These are phyloP conservation scores for Alternaria gansuensis DNA, from an alignment of 2,329 filamentous ascomycete species.

Conservation along the genomic window DNA sequence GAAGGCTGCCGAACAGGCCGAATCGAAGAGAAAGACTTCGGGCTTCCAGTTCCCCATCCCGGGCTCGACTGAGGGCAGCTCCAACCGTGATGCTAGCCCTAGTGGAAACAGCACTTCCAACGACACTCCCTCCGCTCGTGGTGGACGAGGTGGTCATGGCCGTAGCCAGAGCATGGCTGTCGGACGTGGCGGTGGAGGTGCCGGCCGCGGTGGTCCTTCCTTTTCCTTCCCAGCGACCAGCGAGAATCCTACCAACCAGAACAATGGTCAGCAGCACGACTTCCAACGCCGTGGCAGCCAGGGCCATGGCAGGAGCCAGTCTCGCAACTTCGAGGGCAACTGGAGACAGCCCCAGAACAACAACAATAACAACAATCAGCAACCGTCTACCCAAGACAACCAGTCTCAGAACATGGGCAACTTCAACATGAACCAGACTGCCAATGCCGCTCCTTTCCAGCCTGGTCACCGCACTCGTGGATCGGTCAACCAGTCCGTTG, in stretches of 20 bases:
- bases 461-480: slow-evolving; percentile 87
- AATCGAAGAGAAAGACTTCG: slow-evolving; percentile 93
- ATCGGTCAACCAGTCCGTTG: slow-evolving; percentile 85
- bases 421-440: slow-evolving; percentile 75
- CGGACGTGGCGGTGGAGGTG: slow-evolving; percentile 70
- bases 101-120: slow-evolving; percentile 53
- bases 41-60: slow-evolving; percentile 94
- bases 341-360: slow-evolving; percentile 82
- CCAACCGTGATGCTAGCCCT: slow-evolving; percentile 66
- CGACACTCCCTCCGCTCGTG: slow-evolving; percentile 48
- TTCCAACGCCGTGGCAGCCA: slow-evolving; percentile 79
- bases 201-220: slow-evolving; percentile 71
- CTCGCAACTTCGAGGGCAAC: slow-evolving; percentile 96
- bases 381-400: slow-evolving; percentile 59
- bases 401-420: slow-evolving; percentile 64
- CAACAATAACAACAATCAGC: slow-evolving; percentile 48
- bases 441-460: slow-evolving; percentile 79
- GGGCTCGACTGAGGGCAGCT: slow-evolving; percentile 64
- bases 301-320: slow-evolving; percentile 82
- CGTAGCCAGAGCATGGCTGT: slow-evolving; percentile 91
- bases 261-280: slow-evolving; percentile 63
- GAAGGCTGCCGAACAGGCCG: slow-evolving; percentile 94
- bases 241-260: slow-evolving; percentile 56
- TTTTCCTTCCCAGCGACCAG: slow-evolving; percentile 72
- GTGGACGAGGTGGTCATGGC: slow-evolving; percentile 67